Conservation (phyloP, 805 yeast genomes). For the Saccharomycopsis sp. region DNA sequence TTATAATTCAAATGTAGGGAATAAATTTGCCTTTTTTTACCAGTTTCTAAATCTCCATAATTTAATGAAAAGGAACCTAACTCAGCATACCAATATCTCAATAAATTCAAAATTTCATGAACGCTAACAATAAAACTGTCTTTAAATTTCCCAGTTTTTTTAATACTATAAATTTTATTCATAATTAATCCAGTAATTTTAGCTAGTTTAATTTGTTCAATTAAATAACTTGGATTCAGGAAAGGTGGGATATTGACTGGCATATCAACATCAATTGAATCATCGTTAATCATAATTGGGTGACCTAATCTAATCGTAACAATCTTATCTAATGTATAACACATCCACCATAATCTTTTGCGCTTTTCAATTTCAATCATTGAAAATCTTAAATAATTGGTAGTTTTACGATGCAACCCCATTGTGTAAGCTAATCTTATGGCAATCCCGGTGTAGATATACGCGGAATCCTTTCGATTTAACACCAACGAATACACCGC, state of each 20-base stretch:
- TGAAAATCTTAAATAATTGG: neutral
- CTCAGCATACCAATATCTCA: slow-evolving; percentile 11
- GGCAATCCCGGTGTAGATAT: slow-evolving; percentile 16
- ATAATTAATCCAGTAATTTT: slow-evolving; percentile 11
- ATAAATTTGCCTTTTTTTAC: slow-evolving; percentile 6
- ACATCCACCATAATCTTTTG: slow-evolving; percentile 16
- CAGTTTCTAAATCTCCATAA: slow-evolving; percentile 5
- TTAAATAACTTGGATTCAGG: slow-evolving; percentile 5
- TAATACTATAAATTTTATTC: slow-evolving; percentile 10
- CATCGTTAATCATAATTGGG: slow-evolving; percentile 19
- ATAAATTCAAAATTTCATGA: slow-evolving; percentile 10
- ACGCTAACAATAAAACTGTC: slow-evolving; percentile 16
- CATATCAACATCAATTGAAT: slow-evolving; percentile 12
- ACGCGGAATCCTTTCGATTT: slow-evolving; percentile 15
- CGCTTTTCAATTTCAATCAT: slow-evolving; percentile 4
- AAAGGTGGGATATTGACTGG: slow-evolving; percentile 1
- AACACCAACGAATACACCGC: slow-evolving; percentile 10
- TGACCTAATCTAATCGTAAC: slow-evolving; percentile 16
- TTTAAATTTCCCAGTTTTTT: neutral
- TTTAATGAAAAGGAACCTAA: slow-evolving; percentile 3
- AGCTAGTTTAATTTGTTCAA: slow-evolving; percentile 13
- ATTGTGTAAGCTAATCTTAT: slow-evolving; percentile 15
- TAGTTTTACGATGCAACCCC: slow-evolving; percentile 14
- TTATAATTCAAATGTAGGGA: slow-evolving; percentile 16
- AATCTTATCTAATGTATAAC: slow-evolving; percentile 15